Percentiles rank a stretch among this genome's conserved stretches.
Evolutionary conservation across 306 rosid species (phyloP).

Genomic region (Prinsepia uniflora): DNA sequence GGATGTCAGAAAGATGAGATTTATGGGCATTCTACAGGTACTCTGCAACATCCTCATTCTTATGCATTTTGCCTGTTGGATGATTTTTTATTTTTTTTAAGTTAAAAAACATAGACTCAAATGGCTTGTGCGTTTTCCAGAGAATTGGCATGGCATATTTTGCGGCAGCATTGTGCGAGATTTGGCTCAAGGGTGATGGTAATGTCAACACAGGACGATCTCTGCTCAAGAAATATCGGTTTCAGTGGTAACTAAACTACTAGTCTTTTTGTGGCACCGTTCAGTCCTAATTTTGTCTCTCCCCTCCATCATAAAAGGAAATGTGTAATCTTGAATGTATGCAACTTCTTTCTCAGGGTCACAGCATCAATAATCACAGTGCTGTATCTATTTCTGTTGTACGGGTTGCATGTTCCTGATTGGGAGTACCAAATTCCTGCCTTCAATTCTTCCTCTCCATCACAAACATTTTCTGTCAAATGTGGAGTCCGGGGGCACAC

Average conservation of each 20-base stretch:
- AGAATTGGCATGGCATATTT: constrained; percentile 85
- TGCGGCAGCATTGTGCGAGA: constrained; percentile 76
- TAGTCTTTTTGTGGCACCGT: not conserved
- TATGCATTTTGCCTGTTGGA: not conserved
- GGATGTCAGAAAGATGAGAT: constrained; percentile 65
- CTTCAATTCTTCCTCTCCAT: constrained; percentile 32
- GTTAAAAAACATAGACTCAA: no score
- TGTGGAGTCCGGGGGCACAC: constrained; percentile 79
- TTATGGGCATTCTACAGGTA: constrained; percentile 93
- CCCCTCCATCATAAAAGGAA: not conserved
- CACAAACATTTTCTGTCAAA: constrained; percentile 66
- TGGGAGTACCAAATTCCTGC: constrained; percentile 75
- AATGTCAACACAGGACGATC: constrained; percentile 56
- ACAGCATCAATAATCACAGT: constrained; percentile 50
- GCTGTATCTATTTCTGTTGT: constrained; percentile 51
- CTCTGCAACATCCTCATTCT: not conserved
- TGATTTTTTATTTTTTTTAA: no score
- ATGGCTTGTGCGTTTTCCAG: constrained; percentile 33
- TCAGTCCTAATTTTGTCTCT: not conserved
- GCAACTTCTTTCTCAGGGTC: constrained; percentile 40
- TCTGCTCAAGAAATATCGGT: constrained; percentile 58
- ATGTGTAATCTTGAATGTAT: not conserved
- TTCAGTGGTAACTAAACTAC: constrained; percentile 58
- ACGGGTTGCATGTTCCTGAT: constrained; percentile 80
- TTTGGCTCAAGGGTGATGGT: constrained; percentile 76